Conservation (phyloP, 2,329 filamentous ascomycete species). For the Claviceps purpurea region DNA sequence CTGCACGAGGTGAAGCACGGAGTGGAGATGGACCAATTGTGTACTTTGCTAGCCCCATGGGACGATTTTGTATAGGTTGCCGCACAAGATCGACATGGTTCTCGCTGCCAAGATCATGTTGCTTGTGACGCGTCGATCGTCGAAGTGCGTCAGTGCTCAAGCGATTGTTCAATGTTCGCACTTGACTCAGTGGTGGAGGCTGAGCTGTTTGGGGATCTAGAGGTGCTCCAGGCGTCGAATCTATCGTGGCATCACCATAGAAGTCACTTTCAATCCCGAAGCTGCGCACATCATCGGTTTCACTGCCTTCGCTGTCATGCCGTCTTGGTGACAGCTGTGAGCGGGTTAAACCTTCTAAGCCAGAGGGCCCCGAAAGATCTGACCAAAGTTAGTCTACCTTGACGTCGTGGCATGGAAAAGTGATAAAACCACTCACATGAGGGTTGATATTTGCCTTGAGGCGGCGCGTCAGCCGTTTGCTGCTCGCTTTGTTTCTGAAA, state of each 20-base stretch:
- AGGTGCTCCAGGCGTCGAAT: conserved; percentile 13
- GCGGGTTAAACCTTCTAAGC: neutral
- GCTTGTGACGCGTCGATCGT: neutral
- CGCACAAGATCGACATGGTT: conserved; percentile 1
- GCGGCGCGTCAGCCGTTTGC: conserved; percentile 7
- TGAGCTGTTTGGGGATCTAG: neutral
- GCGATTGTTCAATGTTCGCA: neutral
- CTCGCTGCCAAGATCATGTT: neutral
- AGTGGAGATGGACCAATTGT: conserved; percentile 2
- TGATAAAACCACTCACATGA: conserved; percentile 2
- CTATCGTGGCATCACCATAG: conserved; percentile 25
- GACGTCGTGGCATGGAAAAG: too few species aligned
- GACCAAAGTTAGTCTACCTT: neutral
- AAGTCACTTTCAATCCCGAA: conserved; percentile 23
- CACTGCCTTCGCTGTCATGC: conserved; percentile 10
- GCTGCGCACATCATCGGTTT: conserved; percentile 20
- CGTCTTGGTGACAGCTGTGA: neutral
- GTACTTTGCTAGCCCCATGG: neutral
- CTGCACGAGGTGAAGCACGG: conserved; percentile 1
- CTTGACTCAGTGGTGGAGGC: neutral
- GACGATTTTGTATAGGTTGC: neutral
- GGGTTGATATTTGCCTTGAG: neutral
- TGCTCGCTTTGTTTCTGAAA: neutral
- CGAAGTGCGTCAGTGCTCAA: neutral
- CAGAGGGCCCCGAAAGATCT: conserved; percentile 5